Percentiles rank a stretch among this genome's conserved stretches.
These are phyloP conservation scores for Fraxinus nigra DNA, from an alignment of 305 asterid genomes.

Conservation along the genomic window DNA sequence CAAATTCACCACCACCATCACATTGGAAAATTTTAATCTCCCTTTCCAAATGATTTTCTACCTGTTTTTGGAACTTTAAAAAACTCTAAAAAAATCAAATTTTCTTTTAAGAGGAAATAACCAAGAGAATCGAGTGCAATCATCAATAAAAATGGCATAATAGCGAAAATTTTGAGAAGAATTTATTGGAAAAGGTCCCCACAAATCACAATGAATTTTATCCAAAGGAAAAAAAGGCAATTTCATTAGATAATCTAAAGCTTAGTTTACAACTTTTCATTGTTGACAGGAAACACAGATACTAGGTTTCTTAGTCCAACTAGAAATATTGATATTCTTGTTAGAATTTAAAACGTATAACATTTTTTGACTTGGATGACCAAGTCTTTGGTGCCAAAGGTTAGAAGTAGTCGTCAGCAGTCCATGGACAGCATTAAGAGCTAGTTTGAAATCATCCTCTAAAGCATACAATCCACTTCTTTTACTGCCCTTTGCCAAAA, in stretches of 20 bases:
- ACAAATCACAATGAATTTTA: not conserved
- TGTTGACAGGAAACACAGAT: not conserved
- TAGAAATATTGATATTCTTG: not conserved
- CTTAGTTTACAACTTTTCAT: not conserved
- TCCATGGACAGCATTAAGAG: not conserved
- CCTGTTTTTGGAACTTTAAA: too few species aligned
- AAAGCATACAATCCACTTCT: not conserved
- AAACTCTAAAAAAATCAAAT: too few species aligned
- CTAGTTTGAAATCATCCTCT: not conserved
- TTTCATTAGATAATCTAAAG: not conserved
- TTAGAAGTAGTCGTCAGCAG: not conserved
- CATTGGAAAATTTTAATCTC: not conserved
- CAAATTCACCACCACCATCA: not conserved
- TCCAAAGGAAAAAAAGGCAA: not conserved
- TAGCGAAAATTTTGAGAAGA: not conserved
- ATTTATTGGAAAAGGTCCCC: not conserved
- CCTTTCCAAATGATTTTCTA: not conserved
- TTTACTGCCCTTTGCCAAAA: too few species aligned
- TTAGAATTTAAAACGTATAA: too few species aligned
- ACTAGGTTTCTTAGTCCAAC: not conserved
- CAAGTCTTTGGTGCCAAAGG: not conserved
- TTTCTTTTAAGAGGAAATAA: not conserved
- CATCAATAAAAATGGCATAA: not conserved
- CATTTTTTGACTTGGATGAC: not conserved
- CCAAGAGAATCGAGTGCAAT: not conserved